Evolutionary conservation across 805 yeast genomes (phyloP), one percentile per base, ranked within the genome.

Genomic region (Huiozyma naganishii): DNA sequence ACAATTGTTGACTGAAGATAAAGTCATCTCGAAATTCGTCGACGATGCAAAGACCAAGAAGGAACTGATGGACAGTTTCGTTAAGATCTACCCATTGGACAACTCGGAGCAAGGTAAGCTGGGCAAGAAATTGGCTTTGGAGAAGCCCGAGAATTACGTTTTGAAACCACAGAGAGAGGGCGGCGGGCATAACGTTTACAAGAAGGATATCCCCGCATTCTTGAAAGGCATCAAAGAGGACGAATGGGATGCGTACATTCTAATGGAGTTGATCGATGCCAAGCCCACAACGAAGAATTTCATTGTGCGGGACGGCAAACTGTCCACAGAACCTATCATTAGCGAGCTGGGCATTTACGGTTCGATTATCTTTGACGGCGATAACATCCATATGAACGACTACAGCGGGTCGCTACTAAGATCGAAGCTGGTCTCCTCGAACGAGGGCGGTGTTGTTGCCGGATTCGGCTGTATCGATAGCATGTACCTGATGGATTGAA

Each of bases 371-470:
- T 87, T 90, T 68, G 76, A 92, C 59, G 81, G 79, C 48, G 57
- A 69, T 7, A 81, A 74, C 32, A 66, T 83, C 8, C 54, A 76
- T 34, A 58, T 67, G 43, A 92, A 92, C 61, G 76, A 76, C 36
- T 74, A 74, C 49, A 77, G 88, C 1, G 97, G 97, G 6, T 86
- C 85, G 77, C 70, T 92, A 50, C 68, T 92, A 52, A 78, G 98
- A 66, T 83, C 96, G 0, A 92, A 92, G 62, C 77, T 88, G 45
- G 82, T 85, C 50, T 68, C 82, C 4, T 83, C 95, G 43, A 80
- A 92, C 63, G 99, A 92, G 68, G 98, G 98, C 34, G 99, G 99
- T 35, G 97, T 92, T 32, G 97, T 97, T 23, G 98, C 98, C 11
- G 99, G 99, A 1, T 90, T 85, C 65, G 99, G 97, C 6, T 88